Evolutionary conservation across 2,329 filamentous ascomycete genomes (phyloP).

Genomic region (Fusarium subglutinans): DNA sequence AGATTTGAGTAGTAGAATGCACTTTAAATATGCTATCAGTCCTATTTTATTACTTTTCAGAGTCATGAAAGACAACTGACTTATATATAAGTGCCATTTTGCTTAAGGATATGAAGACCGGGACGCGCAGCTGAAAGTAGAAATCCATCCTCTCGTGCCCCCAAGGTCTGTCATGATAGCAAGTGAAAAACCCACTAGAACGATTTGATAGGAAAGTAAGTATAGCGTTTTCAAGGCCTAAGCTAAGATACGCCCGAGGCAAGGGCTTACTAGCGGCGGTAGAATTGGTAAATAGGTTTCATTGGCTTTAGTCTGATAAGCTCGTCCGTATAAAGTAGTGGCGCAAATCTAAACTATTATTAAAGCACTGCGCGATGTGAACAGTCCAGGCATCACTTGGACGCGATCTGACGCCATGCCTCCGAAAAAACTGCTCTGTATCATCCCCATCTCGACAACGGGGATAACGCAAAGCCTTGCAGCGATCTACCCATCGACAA

Average conservation of each 20-base stretch:
- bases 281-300: background rate
- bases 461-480: background rate
- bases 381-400: background rate
- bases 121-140: background rate
- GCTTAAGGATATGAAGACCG: accelerated
- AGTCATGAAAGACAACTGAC: background rate
- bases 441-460: background rate
- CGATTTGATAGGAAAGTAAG: background rate
- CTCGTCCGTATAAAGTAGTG: background rate
- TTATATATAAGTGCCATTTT: background rate
- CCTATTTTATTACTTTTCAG: background rate
- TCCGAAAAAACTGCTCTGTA: background rate
- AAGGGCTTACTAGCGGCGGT: background rate
- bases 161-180: background rate
- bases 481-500: background rate
- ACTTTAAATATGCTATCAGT: background rate
- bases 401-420: background rate
- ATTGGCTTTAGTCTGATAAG: background rate
- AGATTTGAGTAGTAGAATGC: background rate
- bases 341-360: background rate
- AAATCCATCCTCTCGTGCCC: background rate
- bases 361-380: background rate
- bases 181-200: background rate
- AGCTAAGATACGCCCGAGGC: background rate
- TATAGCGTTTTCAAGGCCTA: background rate